Conservation (phyloP, 257 asterid genomes). For the Striga asiatica region DNA sequence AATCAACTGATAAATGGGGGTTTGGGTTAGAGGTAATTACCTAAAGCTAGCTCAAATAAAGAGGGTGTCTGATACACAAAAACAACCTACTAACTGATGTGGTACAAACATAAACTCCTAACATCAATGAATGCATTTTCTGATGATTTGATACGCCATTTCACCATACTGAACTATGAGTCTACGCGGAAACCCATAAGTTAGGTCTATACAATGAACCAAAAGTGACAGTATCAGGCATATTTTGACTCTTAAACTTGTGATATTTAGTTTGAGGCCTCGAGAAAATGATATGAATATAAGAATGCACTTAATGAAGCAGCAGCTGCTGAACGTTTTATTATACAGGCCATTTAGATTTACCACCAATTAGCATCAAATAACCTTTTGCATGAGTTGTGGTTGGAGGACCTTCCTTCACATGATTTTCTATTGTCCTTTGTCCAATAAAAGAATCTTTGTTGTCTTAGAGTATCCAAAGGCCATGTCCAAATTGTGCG, state of each 20-base stretch:
- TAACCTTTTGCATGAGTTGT: background rate
- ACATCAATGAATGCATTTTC: background rate
- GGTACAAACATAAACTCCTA: too few relatives aligned
- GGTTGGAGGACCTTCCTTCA: background rate
- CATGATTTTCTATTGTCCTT: background rate
- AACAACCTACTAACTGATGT: too few relatives aligned
- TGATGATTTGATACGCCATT: background rate
- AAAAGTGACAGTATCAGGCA: background rate
- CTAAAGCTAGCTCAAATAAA: too few relatives aligned
- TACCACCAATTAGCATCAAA: constrained; percentile 1
- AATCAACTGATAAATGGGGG: too few relatives aligned
- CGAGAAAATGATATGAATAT: background rate
- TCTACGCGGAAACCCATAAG: background rate
- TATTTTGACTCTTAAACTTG: background rate
- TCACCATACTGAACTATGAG: background rate
- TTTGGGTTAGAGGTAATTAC: too few relatives aligned
- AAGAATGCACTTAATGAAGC: too few relatives aligned
- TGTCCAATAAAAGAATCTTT: background rate
- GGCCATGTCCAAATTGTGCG: background rate
- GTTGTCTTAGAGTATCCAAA: constrained; percentile 5
- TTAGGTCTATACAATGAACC: background rate
- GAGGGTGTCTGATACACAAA: too few relatives aligned
- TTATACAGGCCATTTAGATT: background rate
- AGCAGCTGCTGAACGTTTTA: background rate
- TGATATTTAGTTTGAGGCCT: background rate